Base-by-base conservation (phyloP, 2,329 filamentous ascomycete genomes). In the Cladosporium sp. region DNA sequence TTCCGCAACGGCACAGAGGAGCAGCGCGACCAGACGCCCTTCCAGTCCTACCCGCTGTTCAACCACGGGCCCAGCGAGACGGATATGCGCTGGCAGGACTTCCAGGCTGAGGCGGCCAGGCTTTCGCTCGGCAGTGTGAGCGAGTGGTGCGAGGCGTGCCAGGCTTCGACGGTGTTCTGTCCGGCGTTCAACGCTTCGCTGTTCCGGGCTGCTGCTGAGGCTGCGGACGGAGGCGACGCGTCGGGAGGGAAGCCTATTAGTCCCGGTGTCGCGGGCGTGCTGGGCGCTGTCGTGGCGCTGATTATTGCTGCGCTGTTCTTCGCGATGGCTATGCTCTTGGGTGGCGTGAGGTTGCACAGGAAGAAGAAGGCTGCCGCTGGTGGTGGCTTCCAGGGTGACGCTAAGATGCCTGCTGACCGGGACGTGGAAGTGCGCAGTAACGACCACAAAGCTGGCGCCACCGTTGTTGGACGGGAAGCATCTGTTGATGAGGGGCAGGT, bases 1-100 rank as follows among this genome's bases (percentile, higher is more conserved):
- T 76, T 79, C 66, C 77, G 77, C 59, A 83, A 84, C 59, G 78
- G 77, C 45, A 80, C 79, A 0, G 67, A 70, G 19, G 53, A 54
- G 14, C 53, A 56, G 9, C 43, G 31, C 13, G 62, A 49, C 34
- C 22, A 42, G 7, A 14, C 63, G 31, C 59, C 60, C 1, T 69
- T 72, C 32, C 62, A 67, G 13, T 56, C 70, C 1, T 81, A 77
- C 56, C 72, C 78, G 2, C 65, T 83, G 9, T 82, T 83, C 61
- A 70, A 72, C 42, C 66, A 70, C 50, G 72, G 72, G 1, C 74
- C 74, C 1, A 72, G 70, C 54, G 65, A 70, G 22, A 71, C 67
- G 1, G 70, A 74, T 4, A 74, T 82, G 58, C 62, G 65, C 0
- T 82, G 77, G 68, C 58, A 54, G 0, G 77, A 80, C 4, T 83